These are phyloP conservation scores for Leishmania lainsoni DNA, from an alignment of 208 protist species.

Conservation along the genomic window DNA sequence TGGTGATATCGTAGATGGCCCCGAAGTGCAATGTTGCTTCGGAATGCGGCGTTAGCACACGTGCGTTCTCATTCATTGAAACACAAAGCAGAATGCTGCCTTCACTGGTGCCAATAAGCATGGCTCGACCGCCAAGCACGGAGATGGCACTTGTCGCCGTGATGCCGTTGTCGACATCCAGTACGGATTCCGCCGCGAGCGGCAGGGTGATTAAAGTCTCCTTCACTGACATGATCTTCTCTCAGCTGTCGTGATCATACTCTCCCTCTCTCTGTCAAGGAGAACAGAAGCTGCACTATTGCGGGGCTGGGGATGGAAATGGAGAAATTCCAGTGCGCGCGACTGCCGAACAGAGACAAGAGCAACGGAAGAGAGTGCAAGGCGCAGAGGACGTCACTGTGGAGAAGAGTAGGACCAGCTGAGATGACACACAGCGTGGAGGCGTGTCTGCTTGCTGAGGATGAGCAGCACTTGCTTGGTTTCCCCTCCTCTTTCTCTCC, in stretches of 20 bases:
- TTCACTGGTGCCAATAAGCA: constrained; percentile 25
- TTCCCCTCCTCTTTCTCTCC: neutral
- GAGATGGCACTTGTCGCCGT: constrained; percentile 18
- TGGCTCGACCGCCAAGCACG: constrained; percentile 8
- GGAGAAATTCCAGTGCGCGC: neutral
- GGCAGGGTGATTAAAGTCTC: neutral
- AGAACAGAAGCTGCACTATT: neutral
- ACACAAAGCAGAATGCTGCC: constrained; percentile 26
- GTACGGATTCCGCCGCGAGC: constrained; percentile 9
- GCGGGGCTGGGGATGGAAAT: neutral
- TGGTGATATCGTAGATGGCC: constrained; percentile 54
- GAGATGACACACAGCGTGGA: neutral
- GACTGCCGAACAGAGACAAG: neutral
- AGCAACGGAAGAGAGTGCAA: neutral
- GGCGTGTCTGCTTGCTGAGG: neutral
- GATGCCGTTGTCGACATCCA: constrained; percentile 15
- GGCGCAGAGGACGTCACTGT: neutral
- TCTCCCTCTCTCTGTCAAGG: neutral
- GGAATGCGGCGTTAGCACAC: constrained; percentile 22
- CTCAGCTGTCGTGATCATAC: no score
- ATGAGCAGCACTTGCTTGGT: neutral
- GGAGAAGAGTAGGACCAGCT: neutral
- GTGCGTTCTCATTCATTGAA: neutral
- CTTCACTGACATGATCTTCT: constrained; percentile 2
- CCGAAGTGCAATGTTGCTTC: constrained; percentile 60